These are phyloP conservation scores for Mycosphaerella sp. DNA, from an alignment of 2,329 filamentous ascomycete species.

Conservation along the genomic window DNA sequence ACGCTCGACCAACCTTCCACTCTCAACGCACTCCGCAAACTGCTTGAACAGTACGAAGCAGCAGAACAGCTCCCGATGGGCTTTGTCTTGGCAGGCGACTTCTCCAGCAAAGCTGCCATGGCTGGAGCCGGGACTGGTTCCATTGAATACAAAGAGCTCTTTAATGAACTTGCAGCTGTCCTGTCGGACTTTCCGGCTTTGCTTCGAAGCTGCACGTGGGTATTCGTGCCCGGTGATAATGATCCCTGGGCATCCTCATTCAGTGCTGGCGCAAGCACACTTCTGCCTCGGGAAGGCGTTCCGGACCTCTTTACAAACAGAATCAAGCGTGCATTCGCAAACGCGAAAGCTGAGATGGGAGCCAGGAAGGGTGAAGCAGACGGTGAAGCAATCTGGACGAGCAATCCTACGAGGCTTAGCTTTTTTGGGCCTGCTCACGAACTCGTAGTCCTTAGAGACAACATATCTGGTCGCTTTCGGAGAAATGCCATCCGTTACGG, in stretches of 20 bases:
- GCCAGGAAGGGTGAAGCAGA: slow-evolving; percentile 46
- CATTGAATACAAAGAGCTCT: slow-evolving; percentile 95
- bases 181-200: slow-evolving; percentile 78
- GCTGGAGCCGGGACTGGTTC: slow-evolving; percentile 66
- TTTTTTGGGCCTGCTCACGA: slow-evolving; percentile 87
- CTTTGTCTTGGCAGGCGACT: slow-evolving; percentile 83
- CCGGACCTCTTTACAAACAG: slow-evolving; percentile 88
- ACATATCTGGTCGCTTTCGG: slow-evolving; percentile 72
- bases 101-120: slow-evolving; percentile 55
- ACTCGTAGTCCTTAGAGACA: slow-evolving; percentile 79
- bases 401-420: slow-evolving; percentile 74
- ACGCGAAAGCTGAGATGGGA: slow-evolving; percentile 64
- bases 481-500: slow-evolving; percentile 70
- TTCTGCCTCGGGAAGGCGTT: slow-evolving; percentile 64
- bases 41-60: slow-evolving; percentile 69
- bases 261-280: slow-evolving; percentile 63
- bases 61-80: slow-evolving; percentile 58
- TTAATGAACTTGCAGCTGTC: slow-evolving; percentile 76
- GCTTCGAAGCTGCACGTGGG: slow-evolving; percentile 71
- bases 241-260: slow-evolving; percentile 95
- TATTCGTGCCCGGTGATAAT: slow-evolving; percentile 93
- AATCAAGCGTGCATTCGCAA: slow-evolving; percentile 71
- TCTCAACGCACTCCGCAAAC: slow-evolving; percentile 70
- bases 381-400: slow-evolving; percentile 79
- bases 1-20: slow-evolving; percentile 80